Percentiles rank a stretch among this genome's conserved stretches.
These are phyloP conservation scores for Immersiporthe knoxdaviesiana DNA, from an alignment of 2,329 filamentous ascomycete species.

Conservation along the genomic window DNA sequence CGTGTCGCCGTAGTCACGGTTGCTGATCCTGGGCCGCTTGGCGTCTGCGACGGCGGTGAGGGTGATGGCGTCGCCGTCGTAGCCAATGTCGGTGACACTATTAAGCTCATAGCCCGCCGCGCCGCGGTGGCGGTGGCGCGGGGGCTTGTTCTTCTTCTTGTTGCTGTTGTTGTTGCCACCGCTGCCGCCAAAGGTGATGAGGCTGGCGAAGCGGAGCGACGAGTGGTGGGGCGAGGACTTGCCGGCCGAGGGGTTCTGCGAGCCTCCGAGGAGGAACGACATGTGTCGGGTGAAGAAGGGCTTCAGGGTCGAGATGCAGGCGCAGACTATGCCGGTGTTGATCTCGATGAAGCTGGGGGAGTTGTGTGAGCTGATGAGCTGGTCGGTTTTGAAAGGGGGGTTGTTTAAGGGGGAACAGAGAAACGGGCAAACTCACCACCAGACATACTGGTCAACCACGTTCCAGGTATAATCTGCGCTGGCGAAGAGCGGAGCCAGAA, in stretches of 20 bases:
- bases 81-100: neutral
- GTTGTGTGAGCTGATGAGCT: neutral
- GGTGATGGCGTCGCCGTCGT: neutral
- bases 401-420: neutral
- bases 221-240: neutral
- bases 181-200: conserved; percentile 3
- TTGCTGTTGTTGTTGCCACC: neutral
- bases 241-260: neutral
- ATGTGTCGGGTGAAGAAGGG: conserved; percentile 2
- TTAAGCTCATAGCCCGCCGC: neutral
- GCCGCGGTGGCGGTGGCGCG: neutral
- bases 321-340: conserved; percentile 6
- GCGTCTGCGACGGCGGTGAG: neutral
- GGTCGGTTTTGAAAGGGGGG: too few species aligned
- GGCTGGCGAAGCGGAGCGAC: neutral
- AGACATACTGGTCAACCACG: neutral
- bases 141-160: neutral
- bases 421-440: neutral
- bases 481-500: neutral
- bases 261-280: conserved; percentile 1
- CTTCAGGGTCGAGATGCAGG: conserved; percentile 6
- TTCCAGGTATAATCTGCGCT: neutral
- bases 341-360: neutral
- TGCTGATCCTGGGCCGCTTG: neutral
- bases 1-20: neutral